Conservation (phyloP, 305 asterid species). For the Fraxinus dipetala region DNA sequence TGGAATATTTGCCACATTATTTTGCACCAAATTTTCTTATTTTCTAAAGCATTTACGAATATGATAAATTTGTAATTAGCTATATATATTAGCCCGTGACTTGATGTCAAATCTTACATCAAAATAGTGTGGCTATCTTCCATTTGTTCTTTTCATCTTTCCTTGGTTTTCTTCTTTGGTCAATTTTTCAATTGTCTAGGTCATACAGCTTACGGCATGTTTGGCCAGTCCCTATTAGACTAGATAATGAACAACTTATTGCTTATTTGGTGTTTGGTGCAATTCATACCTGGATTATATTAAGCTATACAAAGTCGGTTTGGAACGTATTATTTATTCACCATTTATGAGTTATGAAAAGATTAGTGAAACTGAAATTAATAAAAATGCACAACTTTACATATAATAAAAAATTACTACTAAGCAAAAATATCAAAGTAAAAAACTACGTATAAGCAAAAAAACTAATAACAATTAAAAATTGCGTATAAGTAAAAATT, state of each 20-base stretch:
- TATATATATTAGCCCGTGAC: neutral
- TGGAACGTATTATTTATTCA: neutral
- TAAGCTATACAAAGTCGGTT: neutral
- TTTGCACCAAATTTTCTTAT: conserved; percentile 2
- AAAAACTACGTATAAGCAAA: neutral
- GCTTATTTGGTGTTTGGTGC: too few relatives aligned
- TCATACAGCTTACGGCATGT: neutral
- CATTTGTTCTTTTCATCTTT: neutral
- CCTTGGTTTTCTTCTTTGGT: neutral
- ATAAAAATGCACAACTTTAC: neutral
- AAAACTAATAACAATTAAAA: too few relatives aligned
- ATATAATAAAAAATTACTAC: neutral
- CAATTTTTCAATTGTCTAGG: neutral
- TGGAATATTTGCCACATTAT: neutral
- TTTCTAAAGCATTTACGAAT: neutral
- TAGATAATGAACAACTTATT: neutral
- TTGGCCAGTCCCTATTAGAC: neutral
- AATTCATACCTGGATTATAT: too few relatives aligned
- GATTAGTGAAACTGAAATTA: neutral
- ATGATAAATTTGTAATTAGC: neutral
- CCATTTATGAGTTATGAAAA: neutral
- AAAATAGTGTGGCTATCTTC: neutral
- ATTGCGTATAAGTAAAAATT: too few relatives aligned
- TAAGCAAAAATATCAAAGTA: neutral
- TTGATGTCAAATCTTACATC: neutral